Evolutionary conservation across 2,329 filamentous ascomycete species (phyloP).

Genomic region (Pyrenochaeta sp.): DNA sequence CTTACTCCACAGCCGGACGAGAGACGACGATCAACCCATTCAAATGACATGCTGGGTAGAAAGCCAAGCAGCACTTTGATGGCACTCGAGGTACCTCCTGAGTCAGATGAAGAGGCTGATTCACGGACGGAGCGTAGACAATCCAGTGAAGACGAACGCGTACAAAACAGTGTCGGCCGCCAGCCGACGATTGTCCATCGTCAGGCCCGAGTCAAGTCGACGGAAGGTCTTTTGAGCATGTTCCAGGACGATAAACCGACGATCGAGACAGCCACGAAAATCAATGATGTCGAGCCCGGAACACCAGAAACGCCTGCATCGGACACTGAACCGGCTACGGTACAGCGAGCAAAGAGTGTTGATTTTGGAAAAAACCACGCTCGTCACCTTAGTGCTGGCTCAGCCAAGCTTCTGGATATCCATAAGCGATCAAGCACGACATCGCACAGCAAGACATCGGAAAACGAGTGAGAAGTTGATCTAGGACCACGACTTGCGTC

Average conservation of each 20-base stretch:
- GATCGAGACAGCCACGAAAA: constrained; percentile 39
- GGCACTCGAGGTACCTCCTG: constrained; percentile 42
- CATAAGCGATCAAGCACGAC: constrained; percentile 43
- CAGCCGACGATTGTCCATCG: constrained; percentile 71
- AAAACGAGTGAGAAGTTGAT: constrained; percentile 28
- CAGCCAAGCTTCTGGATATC: constrained; percentile 76
- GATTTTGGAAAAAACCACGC: constrained; percentile 71
- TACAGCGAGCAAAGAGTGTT: constrained; percentile 75
- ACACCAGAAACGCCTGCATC: constrained; percentile 41
- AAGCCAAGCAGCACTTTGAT: constrained; percentile 57
- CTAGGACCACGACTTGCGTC: constrained; percentile 20
- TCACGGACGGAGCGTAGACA: constrained; percentile 26
- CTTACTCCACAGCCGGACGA: constrained; percentile 59
- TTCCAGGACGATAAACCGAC: constrained; percentile 48
- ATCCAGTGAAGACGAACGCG: constrained; percentile 48
- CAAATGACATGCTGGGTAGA: constrained; percentile 31
- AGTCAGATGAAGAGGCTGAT: constrained; percentile 51
- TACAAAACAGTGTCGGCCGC: constrained; percentile 61
- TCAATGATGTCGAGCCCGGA: constrained; percentile 34
- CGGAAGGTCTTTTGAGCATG: constrained; percentile 65
- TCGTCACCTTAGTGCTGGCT: constrained; percentile 78
- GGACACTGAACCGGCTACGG: constrained; percentile 35
- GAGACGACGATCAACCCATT: constrained; percentile 37
- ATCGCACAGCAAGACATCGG: constrained; percentile 32
- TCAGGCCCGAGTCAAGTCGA: constrained; percentile 65